Evolutionary conservation across 768 basidiomycete species (phyloP), one percentile per base, ranked within the genome.

Genomic region (Hericium coralloides): DNA sequence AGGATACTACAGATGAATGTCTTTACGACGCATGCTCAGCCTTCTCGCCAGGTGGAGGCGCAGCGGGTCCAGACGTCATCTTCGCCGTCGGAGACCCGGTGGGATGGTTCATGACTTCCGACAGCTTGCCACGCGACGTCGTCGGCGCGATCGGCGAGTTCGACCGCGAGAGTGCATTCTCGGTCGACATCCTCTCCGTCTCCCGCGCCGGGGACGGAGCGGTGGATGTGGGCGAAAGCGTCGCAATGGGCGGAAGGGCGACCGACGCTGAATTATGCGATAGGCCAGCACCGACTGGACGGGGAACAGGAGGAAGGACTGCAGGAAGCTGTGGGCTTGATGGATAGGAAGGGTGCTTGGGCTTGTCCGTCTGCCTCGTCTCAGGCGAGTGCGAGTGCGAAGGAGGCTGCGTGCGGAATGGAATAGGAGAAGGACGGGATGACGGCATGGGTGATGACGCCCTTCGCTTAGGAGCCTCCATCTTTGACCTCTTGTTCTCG

Each of bases 271-370:
- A 67, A 52, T 67, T 47, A 62, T 79, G 75, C 4, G 72, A 69
- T 52, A 80, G 70, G 0, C 81, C 79, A 1, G 71, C 65, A 15
- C 87, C 87, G 52, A 87, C 77, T 12, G 87, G 87, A 23, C 84
- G 78, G 48, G 88, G 87, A 65, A 88, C 88, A 23, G 86, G 85
- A 43, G 88, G 88, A 36, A 90, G 75, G 7, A 80, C 78, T 31
- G 77, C 76, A 6, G 84, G 78, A 12, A 87, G 70, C 23, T 82
- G 68, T 0, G 87, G 83, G 62, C 77, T 76, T 55, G 72, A 50
- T 65, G 75, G 58, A 79, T 72, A 38, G 47, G 65, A 66, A 4
- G 63, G 25, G 26, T 59, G 60, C 51, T 59, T 65, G 20, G 62
- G 55, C 41, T 49, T 53, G 39, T 81, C 80, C 38, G 53, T 54